Evolutionary conservation across 495 filamentous ascomycete genomes (phyloP), one percentile per base, ranked within the genome.

Genomic region (Neurospora intermedia): DNA sequence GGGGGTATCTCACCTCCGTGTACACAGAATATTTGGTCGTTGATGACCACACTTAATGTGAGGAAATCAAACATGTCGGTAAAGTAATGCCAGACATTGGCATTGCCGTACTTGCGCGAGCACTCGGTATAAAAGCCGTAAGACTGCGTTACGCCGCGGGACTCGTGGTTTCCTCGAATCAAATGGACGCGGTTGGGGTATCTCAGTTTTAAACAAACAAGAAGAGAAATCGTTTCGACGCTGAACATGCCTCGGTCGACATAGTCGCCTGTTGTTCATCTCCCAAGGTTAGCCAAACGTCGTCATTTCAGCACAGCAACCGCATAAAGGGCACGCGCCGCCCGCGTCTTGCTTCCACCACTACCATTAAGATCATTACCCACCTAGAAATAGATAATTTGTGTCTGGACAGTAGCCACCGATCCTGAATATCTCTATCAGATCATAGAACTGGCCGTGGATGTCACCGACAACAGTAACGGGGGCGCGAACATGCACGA

Each of bases 41-140:
- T 96, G 79, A 99, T 98, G 73, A 99, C 96, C 45, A 98, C 96
- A 75, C 92, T 96, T 66, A 99, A 84, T 4, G 95, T 97, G 71
- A 99, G 87, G 79, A 95, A 99, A 83, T 99, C 96, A 82, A 99
- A 99, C 95, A 99, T 98, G 83, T 99, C 96, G 70, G 96, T 99
- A 78, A 99, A 99, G 81, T 98, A 95, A 80, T 98, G 96, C 96
- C 96, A 99, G 11, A 99, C 96, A 75, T 96, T 97, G 42, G 96
- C 93, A 81, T 96, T 97, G 73, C 94, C 95, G 81, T 99, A 99
- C 81, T 99, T 99, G 71, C 96, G 91, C 16, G 91, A 93, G 81
- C 96, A 99, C 80, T 99, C 96, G 4, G 96, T 99, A 78, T 99
- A 99, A 83, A 99, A 99, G 69, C 96, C 96, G 82, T 99, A 99